Base-by-base conservation (phyloP, 495 filamentous ascomycete genomes). In the Daldinia concentrica region DNA sequence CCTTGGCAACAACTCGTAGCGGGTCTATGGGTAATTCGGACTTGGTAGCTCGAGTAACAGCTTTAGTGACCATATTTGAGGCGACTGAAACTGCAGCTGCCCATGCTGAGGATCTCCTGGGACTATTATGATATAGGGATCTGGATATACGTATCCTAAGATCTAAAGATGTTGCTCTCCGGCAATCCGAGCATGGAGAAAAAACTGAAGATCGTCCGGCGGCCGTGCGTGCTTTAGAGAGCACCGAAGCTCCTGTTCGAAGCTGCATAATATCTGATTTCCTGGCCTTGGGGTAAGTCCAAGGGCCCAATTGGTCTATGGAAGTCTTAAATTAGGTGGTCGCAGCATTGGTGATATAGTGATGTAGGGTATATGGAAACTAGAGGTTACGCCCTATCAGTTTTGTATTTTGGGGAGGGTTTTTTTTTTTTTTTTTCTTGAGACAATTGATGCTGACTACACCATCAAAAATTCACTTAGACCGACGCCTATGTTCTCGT, bases 1-100 rank as follows among this genome's bases (percentile, higher is more conserved):
- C 94, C 81, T 96, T 97, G 57, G 91, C 94, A 22, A 98, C 92
- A 36, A 93, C 92, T 37, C 90, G 86, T 69, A 93, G 85, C 26
- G 91, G 91, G 75, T 93, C 91, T 68, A 92, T 87, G 32, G 87
- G 88, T 72, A 92, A 82, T 63, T 88, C 88, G 60, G 81, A 81
- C 60, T 80, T 73, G 78, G 79, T 76, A 74, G 86, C 81, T 79
- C 90, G 73, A 79, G 88, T 80, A 50, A 90, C 79, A 34, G 88
- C 90, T 78, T 92, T 91, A 59, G 83, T 83, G 76, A 96, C 90
- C 72, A 94, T 85, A 75, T 90, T 88, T 65, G 92, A 90, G 26
- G 92, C 93, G 3, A 92, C 91, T 3, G 91, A 89, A 37, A 93
- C 91, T 2, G 93, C 93, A 2, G 83, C 83, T 1, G 79, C 82